Percentiles rank a stretch among this genome's conserved stretches.
These are phyloP conservation scores for Salvia rosmarinus DNA, from an alignment of 257 asterid genomes.

Conservation along the genomic window DNA sequence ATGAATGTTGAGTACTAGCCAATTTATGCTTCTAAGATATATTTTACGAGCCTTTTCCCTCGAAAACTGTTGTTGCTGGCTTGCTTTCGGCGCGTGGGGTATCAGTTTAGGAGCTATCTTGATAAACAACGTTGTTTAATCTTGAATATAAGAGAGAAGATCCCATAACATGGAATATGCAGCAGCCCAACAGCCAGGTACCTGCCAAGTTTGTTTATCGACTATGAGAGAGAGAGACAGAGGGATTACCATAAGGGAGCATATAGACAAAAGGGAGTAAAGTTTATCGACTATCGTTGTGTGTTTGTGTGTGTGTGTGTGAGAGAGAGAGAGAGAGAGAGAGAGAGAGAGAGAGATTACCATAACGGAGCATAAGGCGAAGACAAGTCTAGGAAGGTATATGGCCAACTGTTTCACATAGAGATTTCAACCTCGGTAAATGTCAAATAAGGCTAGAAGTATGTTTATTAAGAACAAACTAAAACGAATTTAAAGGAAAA, in stretches of 20 bases:
- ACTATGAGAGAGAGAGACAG: background rate
- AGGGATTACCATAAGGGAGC: too few species aligned
- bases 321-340: slow-evolving; percentile 38
- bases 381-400: slow-evolving; percentile 65
- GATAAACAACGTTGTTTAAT: slow-evolving; percentile 40
- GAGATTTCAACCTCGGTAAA: slow-evolving; percentile 12
- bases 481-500: background rate
- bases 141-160: slow-evolving; percentile 55
- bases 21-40: background rate
- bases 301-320: too few species aligned
- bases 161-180: slow-evolving; percentile 64
- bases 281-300: too few species aligned
- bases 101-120: slow-evolving; percentile 11
- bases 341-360: slow-evolving; percentile 53
- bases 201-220: slow-evolving; percentile 49
- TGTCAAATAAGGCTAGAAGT: background rate
- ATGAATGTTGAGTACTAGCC: background rate
- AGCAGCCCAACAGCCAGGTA: slow-evolving; percentile 67
- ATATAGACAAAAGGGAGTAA: too few species aligned
- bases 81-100: background rate
- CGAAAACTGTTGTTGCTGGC: background rate
- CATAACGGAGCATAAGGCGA: slow-evolving; percentile 64
- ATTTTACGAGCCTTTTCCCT: background rate
- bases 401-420: slow-evolving; percentile 69
- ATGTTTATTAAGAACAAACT: background rate